These are phyloP conservation scores for Paramecium sonneborni DNA, from an alignment of 73 alveolate genomes.

Conservation along the genomic window DNA sequence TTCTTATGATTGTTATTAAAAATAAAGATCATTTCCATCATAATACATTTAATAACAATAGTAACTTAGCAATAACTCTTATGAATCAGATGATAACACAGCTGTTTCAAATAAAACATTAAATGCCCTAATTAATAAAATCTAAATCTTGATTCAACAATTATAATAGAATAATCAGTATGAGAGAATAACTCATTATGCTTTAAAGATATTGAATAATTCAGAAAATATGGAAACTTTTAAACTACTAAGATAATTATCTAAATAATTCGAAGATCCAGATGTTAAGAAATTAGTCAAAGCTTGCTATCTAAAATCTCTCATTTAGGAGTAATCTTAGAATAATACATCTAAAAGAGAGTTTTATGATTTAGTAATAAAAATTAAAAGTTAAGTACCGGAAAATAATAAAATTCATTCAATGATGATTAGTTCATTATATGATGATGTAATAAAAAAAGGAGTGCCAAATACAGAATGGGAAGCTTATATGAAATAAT, in stretches of 20 bases:
- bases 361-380: slow-evolving; percentile 43
- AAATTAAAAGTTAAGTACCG: slow-evolving; percentile 11
- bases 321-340: background rate
- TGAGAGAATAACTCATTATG: background rate
- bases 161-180: background rate
- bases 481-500: slow-evolving; percentile 49
- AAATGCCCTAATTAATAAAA: background rate
- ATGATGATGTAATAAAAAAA: slow-evolving; percentile 19
- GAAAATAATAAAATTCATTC: slow-evolving; percentile 8
- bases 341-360: slow-evolving; percentile 47
- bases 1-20: background rate
- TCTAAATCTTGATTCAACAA: background rate
- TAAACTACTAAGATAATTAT: background rate
- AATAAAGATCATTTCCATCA: background rate
- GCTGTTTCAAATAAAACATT: background rate
- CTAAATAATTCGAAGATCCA: background rate
- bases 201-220: background rate
- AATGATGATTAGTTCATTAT: slow-evolving; percentile 40
- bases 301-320: slow-evolving; percentile 9
- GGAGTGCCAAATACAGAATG: slow-evolving; percentile 50
- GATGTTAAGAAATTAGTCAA: slow-evolving; percentile 30
- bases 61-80: background rate
- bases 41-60: background rate
- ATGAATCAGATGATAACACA: slow-evolving; percentile 39
- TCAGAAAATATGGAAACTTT: background rate